phyloP scores from a whole-genome alignment of 495 filamentous ascomycete species.

The Penicillium cataractarum region DNA sequence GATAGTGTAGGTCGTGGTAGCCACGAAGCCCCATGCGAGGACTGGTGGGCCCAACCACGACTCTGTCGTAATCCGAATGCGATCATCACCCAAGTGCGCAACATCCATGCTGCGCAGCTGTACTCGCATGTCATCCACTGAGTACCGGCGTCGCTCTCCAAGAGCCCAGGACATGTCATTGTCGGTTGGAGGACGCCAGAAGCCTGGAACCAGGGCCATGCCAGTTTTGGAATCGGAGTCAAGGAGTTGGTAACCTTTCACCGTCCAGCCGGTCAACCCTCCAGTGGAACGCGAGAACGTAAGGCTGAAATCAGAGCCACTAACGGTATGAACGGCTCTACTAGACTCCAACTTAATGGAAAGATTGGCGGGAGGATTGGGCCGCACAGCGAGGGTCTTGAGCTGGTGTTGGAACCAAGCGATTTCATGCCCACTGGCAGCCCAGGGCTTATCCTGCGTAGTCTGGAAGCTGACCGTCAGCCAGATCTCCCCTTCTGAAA shows the following conservation, averaged over 20 bases:
- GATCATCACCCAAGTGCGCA: not conserved
- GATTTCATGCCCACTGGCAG: not conserved
- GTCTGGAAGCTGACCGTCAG: not conserved
- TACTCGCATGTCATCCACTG: not conserved
- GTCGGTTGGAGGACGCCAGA: conserved; percentile 61
- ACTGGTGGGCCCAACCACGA: conserved; percentile 58
- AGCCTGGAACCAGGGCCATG: conserved; percentile 32
- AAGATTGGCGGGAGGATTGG: not conserved
- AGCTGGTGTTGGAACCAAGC: not conserved
- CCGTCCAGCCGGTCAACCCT: not conserved
- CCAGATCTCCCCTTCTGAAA: not conserved
- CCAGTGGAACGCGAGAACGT: not conserved
- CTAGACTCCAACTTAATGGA: not conserved
- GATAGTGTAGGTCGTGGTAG: conserved; percentile 53
- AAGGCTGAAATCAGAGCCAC: not conserved
- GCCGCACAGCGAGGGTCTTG: not conserved
- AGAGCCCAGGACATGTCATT: conserved; percentile 60
- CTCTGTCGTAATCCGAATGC: not conserved
- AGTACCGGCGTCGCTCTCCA: not conserved
- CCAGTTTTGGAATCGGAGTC: conserved; percentile 4
- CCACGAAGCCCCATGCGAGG: conserved; percentile 59
- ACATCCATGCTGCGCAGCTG: not conserved
- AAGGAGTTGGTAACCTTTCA: not conserved
- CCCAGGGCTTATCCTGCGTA: not conserved
- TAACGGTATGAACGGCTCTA: not conserved